Percentiles rank a stretch among this genome's conserved stretches.
Conservation (phyloP, 768 basidiomycete species). For the Amanita rimosa region DNA sequence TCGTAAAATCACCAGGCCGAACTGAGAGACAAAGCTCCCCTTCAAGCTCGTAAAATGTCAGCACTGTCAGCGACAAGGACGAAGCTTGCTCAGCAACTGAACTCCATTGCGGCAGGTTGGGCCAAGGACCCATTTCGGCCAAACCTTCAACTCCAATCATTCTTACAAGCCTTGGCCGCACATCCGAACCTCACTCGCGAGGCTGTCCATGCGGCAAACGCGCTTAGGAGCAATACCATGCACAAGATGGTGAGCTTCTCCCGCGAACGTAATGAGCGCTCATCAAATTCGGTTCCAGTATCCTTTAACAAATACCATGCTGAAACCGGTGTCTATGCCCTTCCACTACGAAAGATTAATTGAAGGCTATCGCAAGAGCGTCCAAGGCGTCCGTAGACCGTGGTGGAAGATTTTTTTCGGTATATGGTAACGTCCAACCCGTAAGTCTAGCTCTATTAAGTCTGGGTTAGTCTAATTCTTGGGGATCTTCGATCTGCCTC, state of each 20-base stretch:
- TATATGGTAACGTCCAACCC: constrained; percentile 40
- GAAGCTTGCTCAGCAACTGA: constrained; percentile 38
- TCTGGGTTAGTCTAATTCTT: background rate
- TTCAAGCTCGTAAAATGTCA: constrained; percentile 7
- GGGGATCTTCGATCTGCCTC: background rate
- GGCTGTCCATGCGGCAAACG: constrained; percentile 49
- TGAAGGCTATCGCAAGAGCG: constrained; percentile 66
- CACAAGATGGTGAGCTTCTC: constrained; percentile 43
- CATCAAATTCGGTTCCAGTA: constrained; percentile 32
- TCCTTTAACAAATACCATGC: constrained; percentile 47
- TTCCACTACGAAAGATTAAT: constrained; percentile 62
- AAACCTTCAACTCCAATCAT: constrained; percentile 57
- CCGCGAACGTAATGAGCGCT: constrained; percentile 16
- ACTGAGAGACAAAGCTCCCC: too few relatives aligned
- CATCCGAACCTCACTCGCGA: constrained; percentile 58
- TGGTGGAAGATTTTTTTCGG: constrained; percentile 82
- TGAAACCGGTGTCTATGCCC: constrained; percentile 63
- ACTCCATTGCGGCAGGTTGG: constrained; percentile 50
- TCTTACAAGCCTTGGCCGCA: constrained; percentile 50
- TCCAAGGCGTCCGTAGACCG: constrained; percentile 64
- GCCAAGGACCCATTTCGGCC: constrained; percentile 66
- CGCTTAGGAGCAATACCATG: constrained; percentile 42
- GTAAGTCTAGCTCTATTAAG: background rate
- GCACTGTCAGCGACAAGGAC: constrained; percentile 13
- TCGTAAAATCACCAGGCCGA: too few relatives aligned